Percentiles rank a stretch among this genome's conserved stretches.
These are phyloP conservation scores for Hypholoma sublateritium DNA, from an alignment of 768 basidiomycete species.

Conservation along the genomic window DNA sequence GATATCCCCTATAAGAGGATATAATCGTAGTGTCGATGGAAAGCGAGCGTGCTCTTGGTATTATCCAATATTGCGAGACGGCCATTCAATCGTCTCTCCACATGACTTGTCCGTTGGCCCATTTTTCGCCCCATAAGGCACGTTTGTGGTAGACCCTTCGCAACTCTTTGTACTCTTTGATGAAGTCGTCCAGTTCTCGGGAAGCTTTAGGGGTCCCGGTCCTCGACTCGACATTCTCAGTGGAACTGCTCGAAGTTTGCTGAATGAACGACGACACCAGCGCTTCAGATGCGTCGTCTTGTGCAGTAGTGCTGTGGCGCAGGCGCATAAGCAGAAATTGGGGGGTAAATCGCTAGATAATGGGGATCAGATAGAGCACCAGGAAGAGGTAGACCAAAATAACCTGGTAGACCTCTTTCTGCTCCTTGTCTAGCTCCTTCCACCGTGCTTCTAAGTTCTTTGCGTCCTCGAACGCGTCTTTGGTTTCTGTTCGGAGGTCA, in stretches of 20 bases:
- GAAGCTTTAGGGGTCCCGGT: conserved; percentile 32
- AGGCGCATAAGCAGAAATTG: conserved; percentile 89
- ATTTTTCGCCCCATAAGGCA: conserved; percentile 85
- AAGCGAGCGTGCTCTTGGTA: no score
- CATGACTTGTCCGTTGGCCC: conserved; percentile 80
- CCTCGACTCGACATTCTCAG: conserved; percentile 15
- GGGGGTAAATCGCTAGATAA: conserved; percentile 70
- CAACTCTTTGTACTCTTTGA: conserved; percentile 83
- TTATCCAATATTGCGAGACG: no score
- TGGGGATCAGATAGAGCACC: not conserved
- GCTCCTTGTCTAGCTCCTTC: conserved; percentile 87
- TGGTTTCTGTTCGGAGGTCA: conserved; percentile 74
- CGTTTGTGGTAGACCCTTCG: conserved; percentile 94
- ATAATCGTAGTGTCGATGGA: no score
- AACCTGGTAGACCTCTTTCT: conserved; percentile 87
- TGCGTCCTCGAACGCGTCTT: conserved; percentile 86
- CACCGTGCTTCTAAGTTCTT: conserved; percentile 78
- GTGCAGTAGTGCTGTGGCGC: conserved; percentile 83
- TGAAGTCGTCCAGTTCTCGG: conserved; percentile 58
- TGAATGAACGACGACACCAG: conserved; percentile 84
- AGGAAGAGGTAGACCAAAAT: conserved; percentile 10
- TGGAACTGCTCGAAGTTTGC: conserved; percentile 39
- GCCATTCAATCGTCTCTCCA: conserved; percentile 69
- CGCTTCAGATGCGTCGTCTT: conserved; percentile 87
- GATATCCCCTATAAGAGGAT: no score